A percentile compares a stretch with the other conserved stretches of the same genome.
phyloP scores from a whole-genome alignment of 768 basidiomycete genomes.

The Coprinopsis marcescibilis region DNA sequence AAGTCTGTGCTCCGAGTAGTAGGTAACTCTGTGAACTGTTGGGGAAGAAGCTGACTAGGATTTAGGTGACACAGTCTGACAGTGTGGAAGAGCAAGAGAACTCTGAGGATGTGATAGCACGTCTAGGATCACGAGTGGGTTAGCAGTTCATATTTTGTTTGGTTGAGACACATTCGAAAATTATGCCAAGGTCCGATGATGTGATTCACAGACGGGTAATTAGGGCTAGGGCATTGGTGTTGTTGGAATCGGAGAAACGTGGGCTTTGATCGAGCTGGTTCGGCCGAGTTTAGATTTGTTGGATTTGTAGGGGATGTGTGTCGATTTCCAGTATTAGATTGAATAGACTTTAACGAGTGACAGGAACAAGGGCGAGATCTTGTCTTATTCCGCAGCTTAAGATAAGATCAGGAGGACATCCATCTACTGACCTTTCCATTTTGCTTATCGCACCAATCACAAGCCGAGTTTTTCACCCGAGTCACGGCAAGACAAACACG shows the following conservation, averaged over 20 bases:
- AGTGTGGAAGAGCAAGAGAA: conserved; percentile 82
- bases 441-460: conserved; percentile 43
- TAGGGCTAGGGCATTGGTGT: too few relatives aligned
- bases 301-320: too few relatives aligned
- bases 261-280: too few relatives aligned
- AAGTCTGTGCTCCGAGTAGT: conserved; percentile 67
- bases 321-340: too few relatives aligned
- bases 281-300: too few relatives aligned
- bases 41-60: neutral
- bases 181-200: conserved; percentile 39
- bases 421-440: conserved; percentile 4
- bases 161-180: conserved; percentile 16
- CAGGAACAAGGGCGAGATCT: too few relatives aligned
- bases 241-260: too few relatives aligned
- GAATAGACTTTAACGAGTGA: too few relatives aligned
- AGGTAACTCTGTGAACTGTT: conserved; percentile 15
- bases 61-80: conserved; percentile 86
- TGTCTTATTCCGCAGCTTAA: neutral
- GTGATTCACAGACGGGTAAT: conserved; percentile 17
- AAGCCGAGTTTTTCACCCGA: conserved; percentile 6
- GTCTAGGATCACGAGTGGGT: conserved; percentile 69
- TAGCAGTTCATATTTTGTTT: conserved; percentile 30
- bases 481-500: neutral
- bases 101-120: conserved; percentile 73
- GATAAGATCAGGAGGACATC: conserved; percentile 4